Conservation (phyloP, 345 rosid genomes). For the Melaleuca quinquenervia region DNA sequence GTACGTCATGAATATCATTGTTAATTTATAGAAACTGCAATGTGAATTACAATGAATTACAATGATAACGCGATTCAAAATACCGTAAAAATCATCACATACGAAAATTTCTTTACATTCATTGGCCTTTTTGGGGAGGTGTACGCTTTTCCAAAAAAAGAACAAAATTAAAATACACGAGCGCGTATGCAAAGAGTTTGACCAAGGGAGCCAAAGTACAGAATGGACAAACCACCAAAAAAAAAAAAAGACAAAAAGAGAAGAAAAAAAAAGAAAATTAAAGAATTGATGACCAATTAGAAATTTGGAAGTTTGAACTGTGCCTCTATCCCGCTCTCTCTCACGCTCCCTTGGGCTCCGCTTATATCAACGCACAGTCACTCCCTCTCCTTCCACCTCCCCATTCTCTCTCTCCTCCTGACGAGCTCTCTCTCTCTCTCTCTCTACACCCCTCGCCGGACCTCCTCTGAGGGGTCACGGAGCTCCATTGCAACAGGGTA, state of each 20-base stretch:
- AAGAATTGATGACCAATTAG: not conserved
- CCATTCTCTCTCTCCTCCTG: not conserved
- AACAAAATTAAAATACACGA: not conserved
- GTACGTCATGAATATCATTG: too few species aligned
- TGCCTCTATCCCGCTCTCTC: constrained; percentile 37
- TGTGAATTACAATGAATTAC: not conserved
- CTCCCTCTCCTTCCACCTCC: constrained; percentile 6
- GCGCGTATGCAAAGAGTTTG: not conserved
- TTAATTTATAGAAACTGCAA: too few species aligned
- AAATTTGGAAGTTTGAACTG: constrained; percentile 38
- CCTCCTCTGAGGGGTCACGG: constrained; percentile 6
- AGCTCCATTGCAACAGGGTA: not conserved
- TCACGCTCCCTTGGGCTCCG: constrained; percentile 13
- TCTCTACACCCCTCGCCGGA: not conserved
- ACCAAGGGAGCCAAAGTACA: not conserved
- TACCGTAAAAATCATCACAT: fast-evolving
- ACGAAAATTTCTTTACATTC: too few species aligned
- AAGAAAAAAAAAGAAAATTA: not conserved
- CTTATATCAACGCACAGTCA: not conserved
- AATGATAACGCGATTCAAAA: fast-evolving
- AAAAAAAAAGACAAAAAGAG: not conserved
- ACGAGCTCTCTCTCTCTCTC: not conserved
- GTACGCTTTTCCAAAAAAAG: not conserved
- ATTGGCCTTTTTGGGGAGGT: fast-evolving
- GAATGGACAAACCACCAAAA: not conserved